Evolutionary conservation across 2,329 filamentous ascomycete genomes (phyloP).

Genomic region (Fusarium pseudograminearum): DNA sequence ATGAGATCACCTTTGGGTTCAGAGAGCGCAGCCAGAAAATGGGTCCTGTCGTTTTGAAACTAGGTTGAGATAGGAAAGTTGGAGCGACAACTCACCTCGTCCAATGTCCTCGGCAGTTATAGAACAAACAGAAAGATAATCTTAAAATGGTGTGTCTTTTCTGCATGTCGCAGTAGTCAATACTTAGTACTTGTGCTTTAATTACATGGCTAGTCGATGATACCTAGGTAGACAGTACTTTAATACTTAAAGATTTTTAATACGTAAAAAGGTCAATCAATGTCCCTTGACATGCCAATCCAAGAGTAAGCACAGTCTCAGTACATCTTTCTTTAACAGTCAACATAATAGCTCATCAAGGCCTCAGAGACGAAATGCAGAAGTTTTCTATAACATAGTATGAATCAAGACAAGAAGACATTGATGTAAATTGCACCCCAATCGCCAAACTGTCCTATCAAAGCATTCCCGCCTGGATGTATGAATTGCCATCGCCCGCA

Average conservation of each 20-base stretch:
- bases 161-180: background rate
- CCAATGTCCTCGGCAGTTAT: background rate
- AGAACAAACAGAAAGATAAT: background rate
- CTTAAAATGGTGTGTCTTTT: background rate
- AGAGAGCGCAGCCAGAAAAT: slow-evolving; percentile 12
- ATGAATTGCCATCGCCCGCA: slow-evolving; percentile 52
- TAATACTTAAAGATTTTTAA: background rate
- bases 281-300: background rate
- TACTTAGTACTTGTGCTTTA: too few species aligned
- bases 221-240: background rate
- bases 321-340: background rate
- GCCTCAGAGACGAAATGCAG: slow-evolving; percentile 18
- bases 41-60: slow-evolving; percentile 19
- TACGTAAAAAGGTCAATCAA: background rate
- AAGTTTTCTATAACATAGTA: slow-evolving; percentile 36
- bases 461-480: slow-evolving; percentile 56
- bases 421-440: slow-evolving; percentile 62
- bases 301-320: background rate
- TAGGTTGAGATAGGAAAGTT: slow-evolving; percentile 43
- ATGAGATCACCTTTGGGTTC: slow-evolving; percentile 9
- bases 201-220: background rate
- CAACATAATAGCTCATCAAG: background rate
- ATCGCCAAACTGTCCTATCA: slow-evolving; percentile 65
- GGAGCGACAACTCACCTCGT: slow-evolving; percentile 27
- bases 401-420: slow-evolving; percentile 48